These are phyloP conservation scores for Leucogyrophana mollusca DNA, from an alignment of 768 basidiomycete species.

Conservation along the genomic window DNA sequence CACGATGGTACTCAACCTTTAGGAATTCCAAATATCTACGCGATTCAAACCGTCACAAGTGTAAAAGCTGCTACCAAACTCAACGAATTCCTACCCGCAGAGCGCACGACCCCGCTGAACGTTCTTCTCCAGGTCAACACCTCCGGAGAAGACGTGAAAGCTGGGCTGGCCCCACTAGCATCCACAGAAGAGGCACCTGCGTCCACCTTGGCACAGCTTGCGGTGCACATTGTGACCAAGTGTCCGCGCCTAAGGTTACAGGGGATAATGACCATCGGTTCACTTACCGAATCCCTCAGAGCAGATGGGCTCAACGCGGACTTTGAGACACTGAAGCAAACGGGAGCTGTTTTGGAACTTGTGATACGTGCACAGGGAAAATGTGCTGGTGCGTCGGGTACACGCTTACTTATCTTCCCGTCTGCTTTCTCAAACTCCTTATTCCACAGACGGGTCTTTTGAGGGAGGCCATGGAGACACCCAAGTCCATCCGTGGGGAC, in stretches of 20 bases:
- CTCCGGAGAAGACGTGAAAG: constrained; percentile 88
- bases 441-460: too few relatives aligned
- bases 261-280: constrained; percentile 97
- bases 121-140: constrained; percentile 95
- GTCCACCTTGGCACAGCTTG: constrained; percentile 64
- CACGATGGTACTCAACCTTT: constrained; percentile 3
- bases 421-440: too few relatives aligned
- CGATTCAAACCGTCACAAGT: constrained; percentile 85
- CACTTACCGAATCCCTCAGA: constrained; percentile 66
- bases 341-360: constrained; percentile 55
- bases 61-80: constrained; percentile 77
- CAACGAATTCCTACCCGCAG: constrained; percentile 63
- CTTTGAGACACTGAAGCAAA: constrained; percentile 67
- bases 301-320: constrained; percentile 53
- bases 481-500: constrained; percentile 43
- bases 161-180: constrained; percentile 69
- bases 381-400: constrained; percentile 6
- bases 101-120: constrained; percentile 63
- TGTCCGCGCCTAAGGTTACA: constrained; percentile 78
- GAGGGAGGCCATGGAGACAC: constrained; percentile 14
- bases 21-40: constrained; percentile 88
- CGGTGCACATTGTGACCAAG: constrained; percentile 60
- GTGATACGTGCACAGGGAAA: constrained; percentile 35
- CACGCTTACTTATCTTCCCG: too few relatives aligned
- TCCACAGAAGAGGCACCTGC: constrained; percentile 26